Percentiles rank a stretch among this genome's conserved stretches.
Evolutionary conservation across 2,329 filamentous ascomycete genomes (phyloP).

Genomic region (Aspergillus sp.): DNA sequence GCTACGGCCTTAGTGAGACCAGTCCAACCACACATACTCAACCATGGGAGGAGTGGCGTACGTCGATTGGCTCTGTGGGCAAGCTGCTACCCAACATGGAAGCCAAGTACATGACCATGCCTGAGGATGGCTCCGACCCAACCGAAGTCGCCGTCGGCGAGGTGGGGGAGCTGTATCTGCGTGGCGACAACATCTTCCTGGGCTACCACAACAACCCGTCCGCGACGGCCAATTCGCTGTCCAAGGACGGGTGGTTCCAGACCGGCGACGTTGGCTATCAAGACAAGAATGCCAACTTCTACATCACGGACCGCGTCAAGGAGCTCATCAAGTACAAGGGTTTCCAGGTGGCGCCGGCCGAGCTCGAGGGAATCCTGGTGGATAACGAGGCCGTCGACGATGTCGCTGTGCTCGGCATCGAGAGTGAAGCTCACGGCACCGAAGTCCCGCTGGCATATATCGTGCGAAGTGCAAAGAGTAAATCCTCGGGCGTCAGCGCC

Average conservation of each 20-base stretch:
- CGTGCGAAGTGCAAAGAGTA: constrained; percentile 44
- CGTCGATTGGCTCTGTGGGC: constrained; percentile 72
- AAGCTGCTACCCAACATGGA: constrained; percentile 72
- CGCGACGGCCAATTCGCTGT: constrained; percentile 53
- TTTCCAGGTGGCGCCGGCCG: constrained; percentile 66
- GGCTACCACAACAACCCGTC: constrained; percentile 58
- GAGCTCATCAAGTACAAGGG: constrained; percentile 62
- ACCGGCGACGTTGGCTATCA: constrained; percentile 83
- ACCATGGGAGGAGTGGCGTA: constrained; percentile 69
- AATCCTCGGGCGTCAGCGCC: constrained; percentile 39
- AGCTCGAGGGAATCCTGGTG: constrained; percentile 55
- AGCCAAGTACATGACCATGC: constrained; percentile 68
- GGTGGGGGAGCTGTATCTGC: constrained; percentile 65
- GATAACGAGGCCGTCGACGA: constrained; percentile 51
- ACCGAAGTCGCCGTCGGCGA: constrained; percentile 58
- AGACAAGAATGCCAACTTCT: constrained; percentile 75
- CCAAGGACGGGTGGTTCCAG: constrained; percentile 75
- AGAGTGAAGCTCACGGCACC: constrained; percentile 57
- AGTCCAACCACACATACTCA: constrained; percentile 74
- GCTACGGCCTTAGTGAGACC: constrained; percentile 86
- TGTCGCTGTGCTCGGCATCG: constrained; percentile 59
- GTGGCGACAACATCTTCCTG: constrained; percentile 60
- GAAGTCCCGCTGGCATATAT: constrained; percentile 66
- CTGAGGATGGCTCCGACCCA: constrained; percentile 45
- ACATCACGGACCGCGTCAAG: constrained; percentile 82